Evolutionary conservation across 257 asterid genomes (phyloP).

Genomic region (Paulownia fortunei): DNA sequence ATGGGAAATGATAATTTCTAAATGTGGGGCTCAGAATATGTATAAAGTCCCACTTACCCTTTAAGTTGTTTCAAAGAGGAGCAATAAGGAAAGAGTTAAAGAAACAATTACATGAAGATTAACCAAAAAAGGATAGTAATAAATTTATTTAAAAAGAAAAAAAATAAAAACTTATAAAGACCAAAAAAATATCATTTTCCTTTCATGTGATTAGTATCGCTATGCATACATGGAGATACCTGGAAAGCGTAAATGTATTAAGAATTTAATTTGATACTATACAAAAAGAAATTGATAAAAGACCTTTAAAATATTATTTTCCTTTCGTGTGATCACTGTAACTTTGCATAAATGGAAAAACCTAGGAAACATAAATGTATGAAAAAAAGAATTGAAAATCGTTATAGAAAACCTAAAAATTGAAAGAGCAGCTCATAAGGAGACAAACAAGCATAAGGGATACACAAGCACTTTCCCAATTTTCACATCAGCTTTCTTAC

Average conservation of each 20-base stretch:
- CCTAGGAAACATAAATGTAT: neutral
- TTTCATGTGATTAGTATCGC: neutral
- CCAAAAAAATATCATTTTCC: neutral
- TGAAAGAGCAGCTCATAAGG: slow-evolving; percentile 7
- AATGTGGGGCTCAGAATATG: neutral
- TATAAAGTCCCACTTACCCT: neutral
- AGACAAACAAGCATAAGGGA: too few species aligned
- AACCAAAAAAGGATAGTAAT: too few species aligned
- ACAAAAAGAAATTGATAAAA: neutral
- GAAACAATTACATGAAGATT: too few species aligned
- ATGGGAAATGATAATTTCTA: neutral
- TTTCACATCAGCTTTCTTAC: neutral
- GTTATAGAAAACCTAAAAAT: neutral
- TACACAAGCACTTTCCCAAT: too few species aligned
- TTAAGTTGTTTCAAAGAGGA: neutral
- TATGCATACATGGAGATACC: neutral
- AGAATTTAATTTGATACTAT: neutral
- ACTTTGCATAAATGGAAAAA: neutral
- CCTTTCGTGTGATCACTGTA: neutral
- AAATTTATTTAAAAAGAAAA: too few species aligned
- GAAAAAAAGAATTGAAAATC: too few species aligned
- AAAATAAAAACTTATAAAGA: neutral
- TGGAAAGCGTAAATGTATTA: neutral
- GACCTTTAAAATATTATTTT: neutral
- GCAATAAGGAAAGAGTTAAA: neutral